These are phyloP conservation scores for Corylus avellana DNA, from an alignment of 306 rosid species.

Conservation along the genomic window DNA sequence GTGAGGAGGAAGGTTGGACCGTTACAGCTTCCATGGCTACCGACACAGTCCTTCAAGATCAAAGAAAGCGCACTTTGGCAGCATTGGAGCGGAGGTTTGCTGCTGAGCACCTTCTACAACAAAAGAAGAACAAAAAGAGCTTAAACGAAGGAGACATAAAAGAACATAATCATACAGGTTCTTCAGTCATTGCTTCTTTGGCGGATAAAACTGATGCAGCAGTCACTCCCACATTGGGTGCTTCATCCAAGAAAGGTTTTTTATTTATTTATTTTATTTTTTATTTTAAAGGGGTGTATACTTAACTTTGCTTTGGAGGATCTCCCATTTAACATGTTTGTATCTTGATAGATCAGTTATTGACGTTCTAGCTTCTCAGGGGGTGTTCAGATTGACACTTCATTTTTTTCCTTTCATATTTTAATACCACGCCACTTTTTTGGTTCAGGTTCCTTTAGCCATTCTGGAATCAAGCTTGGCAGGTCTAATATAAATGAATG, in stretches of 20 bases:
- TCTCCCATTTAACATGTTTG: not conserved
- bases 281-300: not conserved
- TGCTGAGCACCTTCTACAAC: constrained; percentile 57
- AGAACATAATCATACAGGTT: constrained; percentile 6
- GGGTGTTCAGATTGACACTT: not conserved
- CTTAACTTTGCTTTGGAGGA: not conserved
- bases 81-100: constrained; percentile 79
- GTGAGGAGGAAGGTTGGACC: not conserved
- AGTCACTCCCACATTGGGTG: constrained; percentile 9
- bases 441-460: not conserved
- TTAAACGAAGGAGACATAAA: constrained; percentile 25
- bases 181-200: constrained; percentile 33
- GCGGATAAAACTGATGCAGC: constrained; percentile 23
- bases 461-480: not conserved
- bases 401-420: not conserved
- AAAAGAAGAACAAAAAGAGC: constrained; percentile 42
- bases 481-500: not conserved
- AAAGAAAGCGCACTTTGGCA: constrained; percentile 67
- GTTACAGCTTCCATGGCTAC: constrained; percentile 49
- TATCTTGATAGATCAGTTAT: not conserved
- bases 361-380: not conserved
- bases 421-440: not conserved
- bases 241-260: constrained; percentile 49
- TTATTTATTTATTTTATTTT: constrained; percentile 1
- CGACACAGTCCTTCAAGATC: constrained; percentile 37